Evolutionary conservation across 768 basidiomycete species (phyloP).

Genomic region (Boletus coccyginus): DNA sequence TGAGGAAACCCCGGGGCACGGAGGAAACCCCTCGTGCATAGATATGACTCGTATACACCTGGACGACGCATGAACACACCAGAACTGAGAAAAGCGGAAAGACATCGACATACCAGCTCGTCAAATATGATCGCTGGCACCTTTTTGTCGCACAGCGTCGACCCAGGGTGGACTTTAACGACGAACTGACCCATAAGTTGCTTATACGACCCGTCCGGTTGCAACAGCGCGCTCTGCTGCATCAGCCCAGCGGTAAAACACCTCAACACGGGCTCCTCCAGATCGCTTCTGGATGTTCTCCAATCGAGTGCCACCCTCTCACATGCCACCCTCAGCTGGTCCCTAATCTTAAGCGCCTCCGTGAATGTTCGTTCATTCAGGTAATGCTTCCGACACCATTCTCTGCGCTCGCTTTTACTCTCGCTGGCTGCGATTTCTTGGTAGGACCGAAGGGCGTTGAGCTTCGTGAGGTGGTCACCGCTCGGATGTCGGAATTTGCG

Average conservation of each 20-base stretch:
- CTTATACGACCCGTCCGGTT: constrained; percentile 86
- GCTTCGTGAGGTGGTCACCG: constrained; percentile 89
- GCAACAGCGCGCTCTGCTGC: constrained; percentile 80
- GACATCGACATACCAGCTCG: constrained; percentile 67
- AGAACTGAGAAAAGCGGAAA: not conserved
- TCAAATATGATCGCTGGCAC: constrained; percentile 88
- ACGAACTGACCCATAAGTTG: constrained; percentile 72
- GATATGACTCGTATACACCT: constrained; percentile 80
- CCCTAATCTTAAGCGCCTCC: constrained; percentile 75
- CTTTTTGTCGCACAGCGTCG: constrained; percentile 76
- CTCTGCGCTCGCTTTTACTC: constrained; percentile 46
- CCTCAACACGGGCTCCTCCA: constrained; percentile 65
- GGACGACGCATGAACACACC: not conserved
- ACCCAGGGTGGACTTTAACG: constrained; percentile 91
- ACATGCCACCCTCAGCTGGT: constrained; percentile 73
- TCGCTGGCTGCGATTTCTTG: constrained; percentile 58
- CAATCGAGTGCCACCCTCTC: constrained; percentile 59
- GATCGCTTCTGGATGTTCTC: constrained; percentile 55
- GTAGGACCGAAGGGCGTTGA: constrained; percentile 84
- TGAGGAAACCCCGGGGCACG: constrained; percentile 59
- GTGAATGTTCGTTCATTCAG: constrained; percentile 78
- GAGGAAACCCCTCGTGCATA: constrained; percentile 92
- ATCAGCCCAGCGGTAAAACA: constrained; percentile 75
- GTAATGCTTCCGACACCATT: constrained; percentile 85
- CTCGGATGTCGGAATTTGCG: constrained; percentile 76